Evolutionary conservation across 495 filamentous ascomycete species (phyloP).

Genomic region (Neurospora terricola): DNA sequence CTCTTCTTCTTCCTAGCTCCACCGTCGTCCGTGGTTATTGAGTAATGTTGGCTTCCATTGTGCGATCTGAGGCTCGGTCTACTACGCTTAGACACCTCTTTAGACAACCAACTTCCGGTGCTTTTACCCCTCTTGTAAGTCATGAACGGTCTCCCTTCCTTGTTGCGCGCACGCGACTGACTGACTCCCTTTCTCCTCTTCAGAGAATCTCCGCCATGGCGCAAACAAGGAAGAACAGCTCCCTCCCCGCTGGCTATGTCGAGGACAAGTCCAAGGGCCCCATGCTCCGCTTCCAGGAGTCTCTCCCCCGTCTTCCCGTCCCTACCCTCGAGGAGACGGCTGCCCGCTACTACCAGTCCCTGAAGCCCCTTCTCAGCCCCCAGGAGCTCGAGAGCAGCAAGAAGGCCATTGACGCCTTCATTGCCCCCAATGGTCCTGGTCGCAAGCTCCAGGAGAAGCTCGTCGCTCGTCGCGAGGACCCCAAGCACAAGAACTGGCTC

Average conservation of each 20-base stretch:
- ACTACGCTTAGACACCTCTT: slow-evolving; percentile 20
- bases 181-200: background rate
- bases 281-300: slow-evolving; percentile 95
- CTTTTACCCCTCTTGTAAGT: slow-evolving; percentile 9
- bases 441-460: slow-evolving; percentile 83
- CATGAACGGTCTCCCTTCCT: background rate
- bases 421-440: slow-evolving; percentile 71
- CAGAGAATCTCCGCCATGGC: slow-evolving; percentile 42
- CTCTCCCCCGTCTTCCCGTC: slow-evolving; percentile 81
- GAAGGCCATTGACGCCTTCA: slow-evolving; percentile 73
- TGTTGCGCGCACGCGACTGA: background rate
- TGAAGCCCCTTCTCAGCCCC: slow-evolving; percentile 69
- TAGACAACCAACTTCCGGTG: slow-evolving; percentile 12
- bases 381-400: slow-evolving; percentile 66
- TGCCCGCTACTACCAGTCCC: slow-evolving; percentile 82
- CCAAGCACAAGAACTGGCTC: slow-evolving; percentile 86
- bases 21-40: background rate
- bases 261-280: slow-evolving; percentile 85
- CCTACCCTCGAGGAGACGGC: slow-evolving; percentile 91
- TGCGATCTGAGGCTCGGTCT: slow-evolving; percentile 24
- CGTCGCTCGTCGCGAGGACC: slow-evolving; percentile 68
- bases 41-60: slow-evolving; percentile 23
- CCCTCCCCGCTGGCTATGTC: slow-evolving; percentile 63
- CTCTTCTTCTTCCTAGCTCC: background rate
- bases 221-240: slow-evolving; percentile 45